Percentiles rank a stretch among this genome's conserved stretches.
phyloP scores from a whole-genome alignment of 2,329 filamentous ascomycete species.

The Xylariomycetidae sp. region DNA sequence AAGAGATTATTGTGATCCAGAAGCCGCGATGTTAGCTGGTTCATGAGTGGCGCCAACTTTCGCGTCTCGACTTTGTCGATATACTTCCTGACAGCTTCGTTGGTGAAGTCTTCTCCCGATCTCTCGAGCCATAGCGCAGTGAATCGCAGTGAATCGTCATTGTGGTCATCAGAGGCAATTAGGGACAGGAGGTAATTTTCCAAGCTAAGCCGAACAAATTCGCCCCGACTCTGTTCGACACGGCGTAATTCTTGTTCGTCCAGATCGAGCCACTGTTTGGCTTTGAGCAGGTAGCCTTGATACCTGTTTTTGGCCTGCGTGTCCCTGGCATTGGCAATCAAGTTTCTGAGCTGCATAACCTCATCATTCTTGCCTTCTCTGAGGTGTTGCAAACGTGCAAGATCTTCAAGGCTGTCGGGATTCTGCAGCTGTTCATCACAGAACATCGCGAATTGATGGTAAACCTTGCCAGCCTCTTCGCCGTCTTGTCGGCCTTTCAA shows the following conservation, averaged over 20 bases:
- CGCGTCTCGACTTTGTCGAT: conserved; percentile 74
- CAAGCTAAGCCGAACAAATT: conserved; percentile 82
- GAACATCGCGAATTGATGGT: conserved; percentile 91
- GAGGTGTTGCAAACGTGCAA: conserved; percentile 73
- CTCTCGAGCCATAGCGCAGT: conserved; percentile 92
- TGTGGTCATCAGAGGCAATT: conserved; percentile 78
- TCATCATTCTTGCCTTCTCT: conserved; percentile 78
- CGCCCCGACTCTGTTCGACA: conserved; percentile 68
- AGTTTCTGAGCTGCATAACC: conserved; percentile 64
- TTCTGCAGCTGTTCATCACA: conserved; percentile 93
- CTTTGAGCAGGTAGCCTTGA: conserved; percentile 60
- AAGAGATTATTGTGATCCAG: conserved; percentile 67
- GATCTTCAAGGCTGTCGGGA: conserved; percentile 77
- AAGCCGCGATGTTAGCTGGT: conserved; percentile 90
- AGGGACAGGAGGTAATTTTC: conserved; percentile 91
- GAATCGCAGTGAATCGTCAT: conserved; percentile 87
- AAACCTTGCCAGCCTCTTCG: conserved; percentile 78
- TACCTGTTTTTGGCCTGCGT: conserved; percentile 52
- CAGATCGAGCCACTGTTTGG: conserved; percentile 84
- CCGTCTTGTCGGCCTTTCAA: conserved; percentile 65
- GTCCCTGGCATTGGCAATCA: conserved; percentile 46
- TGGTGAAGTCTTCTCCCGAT: conserved; percentile 70
- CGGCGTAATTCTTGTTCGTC: conserved; percentile 84
- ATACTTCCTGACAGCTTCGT: conserved; percentile 67
- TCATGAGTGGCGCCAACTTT: conserved; percentile 91